Percentiles rank a stretch among this genome's conserved stretches.
phyloP scores from a whole-genome alignment of 495 filamentous ascomycete species.

The Patellaria atrata region DNA sequence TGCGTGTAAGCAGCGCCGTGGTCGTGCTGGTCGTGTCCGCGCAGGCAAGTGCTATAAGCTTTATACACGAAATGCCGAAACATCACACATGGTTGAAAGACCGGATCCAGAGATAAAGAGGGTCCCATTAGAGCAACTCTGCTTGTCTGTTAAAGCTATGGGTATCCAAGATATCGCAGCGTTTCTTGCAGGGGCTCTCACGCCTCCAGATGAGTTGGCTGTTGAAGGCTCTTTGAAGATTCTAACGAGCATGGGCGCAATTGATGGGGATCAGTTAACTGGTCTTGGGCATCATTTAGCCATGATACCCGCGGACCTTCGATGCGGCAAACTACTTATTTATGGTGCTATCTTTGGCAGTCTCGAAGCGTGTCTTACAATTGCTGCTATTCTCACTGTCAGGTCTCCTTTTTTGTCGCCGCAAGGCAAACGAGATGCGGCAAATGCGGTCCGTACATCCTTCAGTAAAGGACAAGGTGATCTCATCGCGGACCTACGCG shows the following conservation, averaged over 20 bases:
- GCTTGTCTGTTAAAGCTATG: conserved; percentile 89
- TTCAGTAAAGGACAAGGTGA: conserved; percentile 76
- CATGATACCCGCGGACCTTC: conserved; percentile 86
- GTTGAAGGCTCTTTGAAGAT: conserved; percentile 71
- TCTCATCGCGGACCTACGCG: conserved; percentile 68
- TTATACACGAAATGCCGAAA: conserved; percentile 72
- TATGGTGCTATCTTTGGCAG: conserved; percentile 89
- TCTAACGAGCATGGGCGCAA: conserved; percentile 71
- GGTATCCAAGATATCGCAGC: conserved; percentile 62
- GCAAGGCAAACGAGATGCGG: conserved; percentile 61
- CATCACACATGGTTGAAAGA: conserved; percentile 65
- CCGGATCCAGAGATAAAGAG: conserved; percentile 88
- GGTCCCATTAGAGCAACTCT: conserved; percentile 87
- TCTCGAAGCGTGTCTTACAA: conserved; percentile 75
- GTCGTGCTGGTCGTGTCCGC: conserved; percentile 82
- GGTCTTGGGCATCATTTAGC: conserved; percentile 81
- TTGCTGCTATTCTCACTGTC: conserved; percentile 76
- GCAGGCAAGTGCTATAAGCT: conserved; percentile 91
- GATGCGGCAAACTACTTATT: conserved; percentile 89
- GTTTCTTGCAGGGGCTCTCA: conserved; percentile 77
- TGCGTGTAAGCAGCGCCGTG: conserved; percentile 91
- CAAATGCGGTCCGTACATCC: conserved; percentile 55
- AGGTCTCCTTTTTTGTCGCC: conserved; percentile 75
- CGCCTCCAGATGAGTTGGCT: conserved; percentile 68
- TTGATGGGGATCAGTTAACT: conserved; percentile 72